Evolutionary conservation across 306 rosid genomes (phyloP), one percentile per base, ranked within the genome.

Genomic region (Sphenostylis stenocarpa): DNA sequence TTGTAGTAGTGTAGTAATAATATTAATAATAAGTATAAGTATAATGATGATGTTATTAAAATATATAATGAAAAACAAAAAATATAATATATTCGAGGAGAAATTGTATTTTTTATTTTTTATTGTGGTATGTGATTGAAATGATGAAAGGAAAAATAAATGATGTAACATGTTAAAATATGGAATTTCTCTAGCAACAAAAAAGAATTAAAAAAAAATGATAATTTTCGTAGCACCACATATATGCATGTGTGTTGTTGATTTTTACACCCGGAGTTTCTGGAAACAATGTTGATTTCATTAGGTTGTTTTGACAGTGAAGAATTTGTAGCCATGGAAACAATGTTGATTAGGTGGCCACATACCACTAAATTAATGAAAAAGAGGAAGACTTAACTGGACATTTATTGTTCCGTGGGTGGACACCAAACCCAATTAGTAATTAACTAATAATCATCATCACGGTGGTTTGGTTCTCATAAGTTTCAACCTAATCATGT

Each of bases 261-360:
- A 11, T 70, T 12, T 12, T 16, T 16, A 23, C 12, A 29, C 15
- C 36, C 63, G 33, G 34, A n/a, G 10, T 10, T 69, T 58, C 43
- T 23, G 13, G 36, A 17, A 38, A 52, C 67, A 56, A 20, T 20
- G 67, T 48, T 56, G 10, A 60, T 57, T 24, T 41, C 7, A 57
- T 29, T 51, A 51, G 26, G 19, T 52, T 65, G 13, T 43, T 66
- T 64, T 65, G 44, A 7, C 8, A 6, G 44, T 41, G 29, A 13
- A 72, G n/a, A 29, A 16, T 43, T 56, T 63, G 36, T 53, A 39
- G 48, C 53, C 34, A 26, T 31, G 72, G 65, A 75, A 76, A 64
- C n/a, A n/a, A n/a, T n/a, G n/a, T n/a, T n/a, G n/a, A n/a, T 78
- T 79, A 73, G 77, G 83, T 67, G 5, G 72, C 77, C 73, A 67